phyloP scores from a whole-genome alignment of 2,329 filamentous ascomycete species.

The Acephala macrosclerotiorum region DNA sequence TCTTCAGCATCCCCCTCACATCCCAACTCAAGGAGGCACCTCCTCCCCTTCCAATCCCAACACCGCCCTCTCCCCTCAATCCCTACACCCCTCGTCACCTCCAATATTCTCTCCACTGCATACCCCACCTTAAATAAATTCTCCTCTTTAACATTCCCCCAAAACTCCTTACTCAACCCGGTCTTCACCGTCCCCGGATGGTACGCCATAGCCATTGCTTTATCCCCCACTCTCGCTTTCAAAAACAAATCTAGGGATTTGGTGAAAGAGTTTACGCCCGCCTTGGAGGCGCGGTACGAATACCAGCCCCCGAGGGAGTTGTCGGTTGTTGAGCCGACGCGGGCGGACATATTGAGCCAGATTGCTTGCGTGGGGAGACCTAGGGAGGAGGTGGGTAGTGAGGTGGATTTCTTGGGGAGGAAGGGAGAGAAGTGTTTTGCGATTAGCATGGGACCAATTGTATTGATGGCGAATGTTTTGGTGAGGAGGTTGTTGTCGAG shows the following conservation, averaged over 20 bases:
- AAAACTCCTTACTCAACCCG: constrained; percentile 75
- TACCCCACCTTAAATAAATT: constrained; percentile 73
- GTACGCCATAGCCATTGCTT: constrained; percentile 72
- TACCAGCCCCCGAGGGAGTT: constrained; percentile 84
- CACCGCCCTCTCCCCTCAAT: constrained; percentile 65
- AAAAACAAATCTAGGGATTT: constrained; percentile 77
- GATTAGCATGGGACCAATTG: constrained; percentile 76
- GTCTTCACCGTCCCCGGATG: constrained; percentile 86
- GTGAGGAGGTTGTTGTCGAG: constrained; percentile 67
- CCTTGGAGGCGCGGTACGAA: constrained; percentile 79
- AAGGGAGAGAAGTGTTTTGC: constrained; percentile 78
- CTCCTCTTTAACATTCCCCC: constrained; percentile 65
- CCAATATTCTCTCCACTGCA: constrained; percentile 69
- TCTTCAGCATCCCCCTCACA: not conserved
- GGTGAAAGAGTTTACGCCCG: constrained; percentile 73
- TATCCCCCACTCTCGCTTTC: constrained; percentile 60
- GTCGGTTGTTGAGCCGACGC: constrained; percentile 77
- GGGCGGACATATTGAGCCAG: constrained; percentile 78
- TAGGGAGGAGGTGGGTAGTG: constrained; percentile 40
- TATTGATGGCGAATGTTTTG: constrained; percentile 77
- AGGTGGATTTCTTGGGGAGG: constrained; percentile 65
- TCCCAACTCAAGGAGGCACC: constrained; percentile 47
- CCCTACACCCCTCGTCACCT: constrained; percentile 59
- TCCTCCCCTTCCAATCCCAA: constrained; percentile 75
- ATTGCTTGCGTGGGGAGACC: constrained; percentile 62